Percentiles rank a stretch among this genome's conserved stretches.
Evolutionary conservation across 176 grass and related monocot genomes (phyloP).

Genomic region (Zea luxurians): DNA sequence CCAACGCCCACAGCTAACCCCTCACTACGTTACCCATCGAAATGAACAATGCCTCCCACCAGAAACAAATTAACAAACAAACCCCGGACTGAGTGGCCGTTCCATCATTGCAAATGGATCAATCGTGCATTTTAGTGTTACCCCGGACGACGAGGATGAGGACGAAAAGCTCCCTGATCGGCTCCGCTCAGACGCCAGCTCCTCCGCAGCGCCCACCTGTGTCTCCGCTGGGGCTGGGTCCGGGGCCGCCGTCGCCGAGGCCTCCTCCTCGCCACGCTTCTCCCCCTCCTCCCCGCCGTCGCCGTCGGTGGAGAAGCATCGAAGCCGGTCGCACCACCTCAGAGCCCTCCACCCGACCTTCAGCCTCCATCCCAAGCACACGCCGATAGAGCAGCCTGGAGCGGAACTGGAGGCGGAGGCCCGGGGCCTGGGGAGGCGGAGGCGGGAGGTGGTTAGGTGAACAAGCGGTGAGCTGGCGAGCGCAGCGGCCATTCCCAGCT

Average conservation of each 20-base stretch:
- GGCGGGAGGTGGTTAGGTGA: slow-evolving; percentile 39
- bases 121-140: slow-evolving; percentile 24
- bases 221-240: slow-evolving; percentile 40
- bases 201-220: slow-evolving; percentile 42
- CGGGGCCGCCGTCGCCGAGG: slow-evolving; percentile 17
- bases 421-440: slow-evolving; percentile 42
- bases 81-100: background rate
- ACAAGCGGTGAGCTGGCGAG: slow-evolving; percentile 47
- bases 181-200: slow-evolving; percentile 53
- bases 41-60: background rate
- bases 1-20: background rate
- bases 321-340: slow-evolving; percentile 44
- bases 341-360: slow-evolving; percentile 18
- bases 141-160: slow-evolving; percentile 48
- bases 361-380: slow-evolving; percentile 31
- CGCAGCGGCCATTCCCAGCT: slow-evolving; percentile 41
- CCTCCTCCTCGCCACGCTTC: slow-evolving; percentile 46
- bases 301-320: slow-evolving; percentile 60
- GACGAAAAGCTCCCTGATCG: slow-evolving; percentile 51
- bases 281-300: slow-evolving; percentile 47
- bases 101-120: background rate
- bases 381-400: background rate
- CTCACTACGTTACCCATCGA: background rate
- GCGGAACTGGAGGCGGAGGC: background rate
- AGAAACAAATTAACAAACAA: background rate